Evolutionary conservation across 2,329 filamentous ascomycete genomes (phyloP).

Genomic region (Didymella glomerata): DNA sequence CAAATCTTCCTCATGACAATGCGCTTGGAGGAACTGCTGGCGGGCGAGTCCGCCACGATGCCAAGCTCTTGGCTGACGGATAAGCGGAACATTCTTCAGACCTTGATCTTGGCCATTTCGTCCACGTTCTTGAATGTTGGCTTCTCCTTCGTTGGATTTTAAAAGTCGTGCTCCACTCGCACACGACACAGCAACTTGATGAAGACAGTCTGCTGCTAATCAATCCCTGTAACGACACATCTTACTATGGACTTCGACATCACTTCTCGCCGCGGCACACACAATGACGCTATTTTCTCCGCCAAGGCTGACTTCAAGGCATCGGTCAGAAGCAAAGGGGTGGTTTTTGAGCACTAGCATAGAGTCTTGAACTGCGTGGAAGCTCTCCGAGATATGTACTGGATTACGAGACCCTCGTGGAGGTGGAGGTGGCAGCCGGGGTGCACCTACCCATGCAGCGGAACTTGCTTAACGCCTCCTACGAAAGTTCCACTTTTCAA

Average conservation of each 20-base stretch:
- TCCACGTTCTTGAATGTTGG: slow-evolving; percentile 13
- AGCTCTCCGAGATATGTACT: background rate
- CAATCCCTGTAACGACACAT: background rate
- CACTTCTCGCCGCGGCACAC: background rate
- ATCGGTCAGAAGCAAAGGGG: background rate
- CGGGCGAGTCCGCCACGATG: slow-evolving; percentile 2
- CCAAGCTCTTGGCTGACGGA: slow-evolving; percentile 17
- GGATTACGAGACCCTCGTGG: background rate
- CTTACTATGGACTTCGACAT: background rate
- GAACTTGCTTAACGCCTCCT: slow-evolving; percentile 1
- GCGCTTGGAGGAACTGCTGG: background rate
- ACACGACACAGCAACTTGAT: slow-evolving; percentile 7
- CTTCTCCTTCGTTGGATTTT: slow-evolving; percentile 8
- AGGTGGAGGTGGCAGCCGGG: background rate
- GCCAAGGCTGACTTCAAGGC: background rate
- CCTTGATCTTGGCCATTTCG: slow-evolving; percentile 7
- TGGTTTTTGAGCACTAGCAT: background rate
- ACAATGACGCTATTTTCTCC: background rate
- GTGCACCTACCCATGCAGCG: background rate
- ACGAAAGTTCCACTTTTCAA: slow-evolving; percentile 1
- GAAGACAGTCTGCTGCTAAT: background rate
- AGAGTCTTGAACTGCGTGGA: background rate
- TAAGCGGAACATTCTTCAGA: slow-evolving; percentile 5
- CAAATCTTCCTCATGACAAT: background rate
- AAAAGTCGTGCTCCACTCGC: slow-evolving; percentile 2